Evolutionary conservation across 176 grass and related monocot genomes (phyloP).

Genomic region (Hsuehochloa calcarea): DNA sequence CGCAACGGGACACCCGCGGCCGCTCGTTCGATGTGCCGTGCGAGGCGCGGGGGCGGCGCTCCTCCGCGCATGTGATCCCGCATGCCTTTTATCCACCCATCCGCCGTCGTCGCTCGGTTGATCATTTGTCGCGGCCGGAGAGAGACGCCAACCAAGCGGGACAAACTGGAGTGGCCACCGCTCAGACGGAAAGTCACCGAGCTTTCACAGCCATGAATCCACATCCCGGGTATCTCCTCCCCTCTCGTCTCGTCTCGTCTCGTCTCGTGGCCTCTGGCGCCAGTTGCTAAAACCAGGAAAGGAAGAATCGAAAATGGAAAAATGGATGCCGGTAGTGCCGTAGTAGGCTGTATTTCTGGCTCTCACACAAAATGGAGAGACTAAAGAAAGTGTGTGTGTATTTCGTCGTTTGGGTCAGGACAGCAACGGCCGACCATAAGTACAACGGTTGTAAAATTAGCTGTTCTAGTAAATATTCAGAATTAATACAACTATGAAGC

Average conservation of each 20-base stretch:
- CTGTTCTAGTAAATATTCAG: too few relatives aligned
- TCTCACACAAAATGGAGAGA: too few relatives aligned
- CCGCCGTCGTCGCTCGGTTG: neutral
- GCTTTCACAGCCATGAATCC: conserved; percentile 33
- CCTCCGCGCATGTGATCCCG: neutral
- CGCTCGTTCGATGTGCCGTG: neutral
- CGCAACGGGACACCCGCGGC: neutral
- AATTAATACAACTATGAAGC: too few relatives aligned
- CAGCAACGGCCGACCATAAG: conserved; percentile 34
- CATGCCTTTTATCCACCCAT: neutral
- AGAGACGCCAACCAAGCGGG: neutral
- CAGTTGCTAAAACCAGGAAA: neutral
- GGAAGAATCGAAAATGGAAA: neutral
- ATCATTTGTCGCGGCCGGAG: neutral
- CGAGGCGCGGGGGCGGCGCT: conserved; percentile 13
- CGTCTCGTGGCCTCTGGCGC: neutral
- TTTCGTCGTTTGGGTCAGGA: neutral
- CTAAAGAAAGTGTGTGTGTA: neutral
- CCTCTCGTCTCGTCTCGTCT: neutral
- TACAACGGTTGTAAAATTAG: too few relatives aligned
- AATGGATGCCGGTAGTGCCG: neutral
- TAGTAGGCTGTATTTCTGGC: neutral
- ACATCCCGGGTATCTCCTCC: neutral
- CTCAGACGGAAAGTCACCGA: neutral
- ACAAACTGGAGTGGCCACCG: neutral